Evolutionary conservation across 352 stramenopile genomes (phyloP), one percentile per base, ranked within the genome.

Genomic region (Thalassiosira mediterranea): DNA sequence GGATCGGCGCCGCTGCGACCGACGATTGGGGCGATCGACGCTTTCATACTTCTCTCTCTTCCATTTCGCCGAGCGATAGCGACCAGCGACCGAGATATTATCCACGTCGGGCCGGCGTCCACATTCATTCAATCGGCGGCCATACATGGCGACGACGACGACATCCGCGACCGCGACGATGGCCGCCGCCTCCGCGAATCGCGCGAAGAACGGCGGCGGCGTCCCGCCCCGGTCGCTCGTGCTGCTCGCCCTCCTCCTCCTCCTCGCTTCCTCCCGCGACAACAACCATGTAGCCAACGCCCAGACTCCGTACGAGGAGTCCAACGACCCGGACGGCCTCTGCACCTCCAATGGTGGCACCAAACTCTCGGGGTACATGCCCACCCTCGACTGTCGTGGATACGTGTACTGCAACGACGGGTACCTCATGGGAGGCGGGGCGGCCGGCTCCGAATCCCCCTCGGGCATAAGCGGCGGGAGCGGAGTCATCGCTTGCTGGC

Each of bases 341-440:
- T 81, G 71, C 56, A 37, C 51, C 2, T 34, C 1, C 40, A 15
- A 10, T n/a, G 15, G 2, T 25, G 8, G 19, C 48, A 3, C 17
- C 25, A 71, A 70, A 11, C 8, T 44, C 44, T 72, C 58, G 1
- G 72, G 72, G 2, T 81, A 76, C 53, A 65, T 52, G 17, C 48
- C 72, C 11, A 76, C 65, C 1, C 60, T 37, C n/a, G 72, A 81
- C 31, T 81, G 72, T 32, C 57, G 72, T 8, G 72, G 72, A 21
- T 81, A 81, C 37, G 65, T 76, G 8, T 81, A 76, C 48, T 81
- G 72, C 59, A 65, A 42, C 28, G 46, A 72, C 15, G 72, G 72
- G 0, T 72, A 76, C 34, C 15, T 81, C 0, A 68, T 73, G 58
- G 72, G 72, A 31, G 65, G 65, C 15, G 37, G 37, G 37, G n/a